Percentiles rank a stretch among this genome's conserved stretches.
Evolutionary conservation across 495 filamentous ascomycete species (phyloP).

Genomic region (Apodospora peruviana): DNA sequence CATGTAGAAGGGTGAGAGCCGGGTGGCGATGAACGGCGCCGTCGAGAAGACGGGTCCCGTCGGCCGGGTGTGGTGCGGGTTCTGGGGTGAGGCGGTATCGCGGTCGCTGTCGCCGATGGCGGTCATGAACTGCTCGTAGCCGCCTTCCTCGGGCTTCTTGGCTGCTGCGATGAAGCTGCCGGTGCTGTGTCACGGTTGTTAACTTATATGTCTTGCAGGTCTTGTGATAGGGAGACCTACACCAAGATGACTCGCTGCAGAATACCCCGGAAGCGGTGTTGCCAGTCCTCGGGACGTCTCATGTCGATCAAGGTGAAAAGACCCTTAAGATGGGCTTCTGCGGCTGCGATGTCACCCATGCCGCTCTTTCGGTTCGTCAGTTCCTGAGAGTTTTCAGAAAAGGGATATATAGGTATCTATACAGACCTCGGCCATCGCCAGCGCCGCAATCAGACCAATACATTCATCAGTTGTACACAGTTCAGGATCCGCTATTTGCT

Average conservation of each 20-base stretch:
- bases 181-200: not conserved
- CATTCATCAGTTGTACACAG: conserved; percentile 11
- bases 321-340: conserved; percentile 19
- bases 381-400: not conserved
- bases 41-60: conserved; percentile 10
- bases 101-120: not conserved
- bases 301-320: conserved; percentile 17
- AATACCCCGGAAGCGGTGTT: conserved; percentile 14
- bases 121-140: not conserved
- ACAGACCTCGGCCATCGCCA: conserved; percentile 25
- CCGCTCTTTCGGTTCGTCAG: conserved; percentile 4
- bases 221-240: conserved; percentile 3
- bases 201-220: not conserved
- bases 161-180: conserved; percentile 17
- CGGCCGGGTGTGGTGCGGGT: conserved; percentile 1
- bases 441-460: conserved; percentile 15
- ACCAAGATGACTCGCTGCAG: conserved; percentile 15
- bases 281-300: conserved; percentile 12
- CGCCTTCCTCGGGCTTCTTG: not conserved
- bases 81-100: not conserved
- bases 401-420: too few species aligned
- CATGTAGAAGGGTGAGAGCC: conserved; percentile 18
- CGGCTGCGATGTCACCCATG: conserved; percentile 16
- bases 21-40: conserved; percentile 11
- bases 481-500: conserved; percentile 10